phyloP scores from a whole-genome alignment of 352 stramenopile genomes.

The Globisporangium abappressorium region DNA sequence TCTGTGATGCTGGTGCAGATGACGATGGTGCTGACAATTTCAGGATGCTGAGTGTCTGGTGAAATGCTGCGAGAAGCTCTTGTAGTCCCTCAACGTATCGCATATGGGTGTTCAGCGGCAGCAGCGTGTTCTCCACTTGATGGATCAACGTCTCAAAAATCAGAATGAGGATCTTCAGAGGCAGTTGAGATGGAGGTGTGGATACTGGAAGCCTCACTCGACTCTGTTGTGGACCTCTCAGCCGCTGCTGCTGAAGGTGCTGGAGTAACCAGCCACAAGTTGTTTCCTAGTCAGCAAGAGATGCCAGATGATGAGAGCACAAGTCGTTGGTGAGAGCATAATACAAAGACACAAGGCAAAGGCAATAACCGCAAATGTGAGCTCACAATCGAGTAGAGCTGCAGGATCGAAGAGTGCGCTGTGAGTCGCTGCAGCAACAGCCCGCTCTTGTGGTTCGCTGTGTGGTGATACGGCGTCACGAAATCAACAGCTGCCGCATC shows the following conservation, averaged over 20 bases:
- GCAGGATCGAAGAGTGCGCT: conserved; percentile 18
- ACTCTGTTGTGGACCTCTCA: background rate
- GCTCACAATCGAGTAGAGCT: conserved; percentile 28
- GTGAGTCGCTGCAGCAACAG: conserved; percentile 14
- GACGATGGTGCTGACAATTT: background rate
- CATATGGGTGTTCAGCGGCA: conserved; percentile 1
- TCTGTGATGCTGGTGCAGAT: background rate
- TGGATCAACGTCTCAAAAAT: background rate
- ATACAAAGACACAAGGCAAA: background rate
- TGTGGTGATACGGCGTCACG: background rate
- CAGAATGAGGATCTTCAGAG: background rate
- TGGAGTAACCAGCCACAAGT: conserved; percentile 8
- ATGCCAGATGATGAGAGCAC: background rate
- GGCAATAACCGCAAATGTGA: too few species aligned
- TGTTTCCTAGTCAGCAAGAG: background rate
- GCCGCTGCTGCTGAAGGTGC: conserved; percentile 4
- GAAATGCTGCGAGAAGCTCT: background rate
- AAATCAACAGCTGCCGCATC: background rate
- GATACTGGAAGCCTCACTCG: background rate
- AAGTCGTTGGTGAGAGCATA: background rate
- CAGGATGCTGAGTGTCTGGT: background rate
- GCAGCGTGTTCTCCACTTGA: background rate
- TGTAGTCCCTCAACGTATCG: conserved; percentile 11
- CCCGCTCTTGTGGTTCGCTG: background rate
- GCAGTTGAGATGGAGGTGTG: too few species aligned